Evolutionary conservation across 106 monocot genomes (phyloP).

Genomic region (Iris macrosiphon): DNA sequence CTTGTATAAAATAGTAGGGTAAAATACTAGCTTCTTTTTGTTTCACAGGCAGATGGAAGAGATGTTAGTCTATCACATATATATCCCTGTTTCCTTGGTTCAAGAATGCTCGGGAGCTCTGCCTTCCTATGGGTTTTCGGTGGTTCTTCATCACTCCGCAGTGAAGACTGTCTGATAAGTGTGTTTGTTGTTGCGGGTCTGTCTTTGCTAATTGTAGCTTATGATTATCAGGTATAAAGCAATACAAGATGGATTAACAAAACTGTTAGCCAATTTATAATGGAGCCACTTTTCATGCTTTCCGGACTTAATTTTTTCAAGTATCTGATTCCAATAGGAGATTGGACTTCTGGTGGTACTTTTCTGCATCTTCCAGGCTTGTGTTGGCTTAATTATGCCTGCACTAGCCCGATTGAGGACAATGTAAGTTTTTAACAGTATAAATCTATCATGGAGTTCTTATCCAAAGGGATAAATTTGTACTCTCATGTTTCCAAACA

Average conservation of each 20-base stretch:
- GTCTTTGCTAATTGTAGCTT: slow-evolving; percentile 54
- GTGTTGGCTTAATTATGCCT: slow-evolving; percentile 74
- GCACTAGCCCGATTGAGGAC: slow-evolving; percentile 85
- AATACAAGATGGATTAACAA: not conserved
- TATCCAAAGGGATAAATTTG: not conserved
- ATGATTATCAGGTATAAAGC: slow-evolving; percentile 86
- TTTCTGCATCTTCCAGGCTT: slow-evolving; percentile 85
- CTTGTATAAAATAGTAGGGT: too few relatives aligned
- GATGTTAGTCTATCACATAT: slow-evolving; percentile 56
- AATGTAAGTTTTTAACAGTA: slow-evolving; percentile 35
- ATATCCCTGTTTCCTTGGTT: slow-evolving; percentile 89
- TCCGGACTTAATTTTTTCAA: not conserved
- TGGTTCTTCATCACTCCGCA: slow-evolving; percentile 26
- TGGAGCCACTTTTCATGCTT: not conserved
- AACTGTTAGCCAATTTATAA: not conserved
- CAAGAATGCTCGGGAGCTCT: slow-evolving; percentile 92
- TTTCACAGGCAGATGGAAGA: slow-evolving; percentile 83
- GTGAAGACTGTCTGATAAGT: slow-evolving; percentile 53
- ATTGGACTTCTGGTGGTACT: slow-evolving; percentile 55
- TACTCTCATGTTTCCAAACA: slow-evolving; percentile 1
- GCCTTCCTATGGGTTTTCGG: slow-evolving; percentile 58
- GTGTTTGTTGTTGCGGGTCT: slow-evolving; percentile 53
- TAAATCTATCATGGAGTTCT: not conserved
- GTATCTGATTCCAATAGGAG: slow-evolving; percentile 33
- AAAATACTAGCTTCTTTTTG: slow-evolving; percentile 8